Percentiles rank a stretch among this genome's conserved stretches.
Conservation (phyloP, 2,329 filamentous ascomycete genomes). For the Monosporascus sp. region DNA sequence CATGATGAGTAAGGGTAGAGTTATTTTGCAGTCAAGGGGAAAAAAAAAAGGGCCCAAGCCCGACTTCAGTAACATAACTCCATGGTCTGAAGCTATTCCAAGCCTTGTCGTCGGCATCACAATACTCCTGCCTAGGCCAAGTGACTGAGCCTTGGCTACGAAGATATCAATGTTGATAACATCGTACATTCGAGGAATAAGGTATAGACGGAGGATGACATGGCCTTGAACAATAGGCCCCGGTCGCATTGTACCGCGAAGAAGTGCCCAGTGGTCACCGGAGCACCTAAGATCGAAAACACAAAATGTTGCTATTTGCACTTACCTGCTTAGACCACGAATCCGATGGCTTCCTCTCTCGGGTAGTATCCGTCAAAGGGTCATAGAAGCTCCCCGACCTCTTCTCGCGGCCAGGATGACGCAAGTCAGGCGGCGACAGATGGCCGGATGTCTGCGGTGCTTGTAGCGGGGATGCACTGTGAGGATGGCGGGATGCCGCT, state of each 20-base stretch:
- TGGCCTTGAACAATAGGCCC: neutral
- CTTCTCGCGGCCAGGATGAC: constrained; percentile 30
- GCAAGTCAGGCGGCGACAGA: constrained; percentile 26
- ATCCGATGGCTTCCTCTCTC: constrained; percentile 32
- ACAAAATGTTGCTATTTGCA: constrained; percentile 1
- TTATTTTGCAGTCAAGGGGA: neutral
- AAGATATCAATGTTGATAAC: neutral
- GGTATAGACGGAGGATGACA: neutral
- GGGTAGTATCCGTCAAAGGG: constrained; percentile 37
- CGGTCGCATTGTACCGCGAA: neutral
- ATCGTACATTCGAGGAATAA: neutral
- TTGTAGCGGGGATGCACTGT: constrained; percentile 28
- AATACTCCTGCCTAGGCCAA: neutral
- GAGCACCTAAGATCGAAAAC: neutral
- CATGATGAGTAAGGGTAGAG: neutral
- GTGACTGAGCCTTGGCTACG: neutral
- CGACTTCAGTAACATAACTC: neutral
- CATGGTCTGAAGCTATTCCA: neutral
- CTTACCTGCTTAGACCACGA: constrained; percentile 28
- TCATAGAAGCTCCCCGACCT: constrained; percentile 38
- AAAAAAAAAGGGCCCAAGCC: neutral
- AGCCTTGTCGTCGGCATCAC: neutral
- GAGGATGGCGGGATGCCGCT: constrained; percentile 6
- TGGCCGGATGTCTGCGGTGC: constrained; percentile 24
- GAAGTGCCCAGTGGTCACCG: neutral